Conservation (phyloP, 768 basidiomycete genomes). For the Termitomyces sp. region DNA sequence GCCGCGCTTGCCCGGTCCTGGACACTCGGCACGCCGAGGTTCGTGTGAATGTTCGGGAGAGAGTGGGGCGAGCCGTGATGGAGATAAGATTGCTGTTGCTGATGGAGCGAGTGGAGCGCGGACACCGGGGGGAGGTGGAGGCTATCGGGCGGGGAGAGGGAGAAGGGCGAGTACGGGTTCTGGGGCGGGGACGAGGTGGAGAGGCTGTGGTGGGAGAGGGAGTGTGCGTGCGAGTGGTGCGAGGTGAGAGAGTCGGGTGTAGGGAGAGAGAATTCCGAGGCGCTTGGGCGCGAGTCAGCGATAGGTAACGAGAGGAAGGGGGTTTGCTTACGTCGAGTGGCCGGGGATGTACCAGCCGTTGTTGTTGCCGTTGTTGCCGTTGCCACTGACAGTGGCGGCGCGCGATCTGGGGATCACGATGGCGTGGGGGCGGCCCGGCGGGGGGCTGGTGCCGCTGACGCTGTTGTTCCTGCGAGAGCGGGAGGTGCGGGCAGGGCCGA, state of each 20-base stretch:
- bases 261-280: conserved; percentile 35
- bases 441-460: conserved; percentile 55
- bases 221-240: conserved; percentile 20
- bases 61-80: conserved; percentile 9
- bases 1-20: not conserved
- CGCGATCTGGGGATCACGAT: conserved; percentile 56
- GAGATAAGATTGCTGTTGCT: conserved; percentile 6
- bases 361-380: conserved; percentile 10
- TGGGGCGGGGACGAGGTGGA: conserved; percentile 29
- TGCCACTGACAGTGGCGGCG: conserved; percentile 20
- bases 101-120: conserved; percentile 13
- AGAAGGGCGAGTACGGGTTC: conserved; percentile 24
- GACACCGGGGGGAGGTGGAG: conserved; percentile 23
- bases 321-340: conserved; percentile 25
- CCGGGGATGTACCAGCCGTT: conserved; percentile 27
- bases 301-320: not conserved
- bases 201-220: too few relatives aligned
- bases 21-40: conserved; percentile 12
- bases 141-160: conserved; percentile 19
- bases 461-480: conserved; percentile 58
- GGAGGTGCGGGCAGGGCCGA: conserved; percentile 54
- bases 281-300: not conserved
- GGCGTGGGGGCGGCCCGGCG: conserved; percentile 54
- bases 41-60: conserved; percentile 14
- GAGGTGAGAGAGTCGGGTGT: conserved; percentile 38